A percentile compares a stretch with the other conserved stretches of the same genome.
Conservation (phyloP, 2,329 filamentous ascomycete genomes). For the Penicillium rolfsii region DNA sequence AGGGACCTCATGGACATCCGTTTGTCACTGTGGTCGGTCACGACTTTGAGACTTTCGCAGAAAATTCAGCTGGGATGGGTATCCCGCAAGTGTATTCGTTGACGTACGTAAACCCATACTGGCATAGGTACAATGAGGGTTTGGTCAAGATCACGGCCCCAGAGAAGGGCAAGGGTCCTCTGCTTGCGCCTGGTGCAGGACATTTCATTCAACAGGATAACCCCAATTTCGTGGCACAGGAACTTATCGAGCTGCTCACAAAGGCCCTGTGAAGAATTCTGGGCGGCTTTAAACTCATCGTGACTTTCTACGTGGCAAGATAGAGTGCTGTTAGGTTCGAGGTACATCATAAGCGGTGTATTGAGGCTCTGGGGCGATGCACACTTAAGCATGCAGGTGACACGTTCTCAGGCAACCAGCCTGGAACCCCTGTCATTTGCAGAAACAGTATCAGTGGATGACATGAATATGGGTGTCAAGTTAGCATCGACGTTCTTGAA, state of each 20-base stretch:
- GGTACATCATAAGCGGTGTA: neutral
- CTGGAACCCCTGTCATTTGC: neutral
- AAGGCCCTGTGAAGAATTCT: slow-evolving; percentile 11
- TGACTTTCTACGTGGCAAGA: neutral
- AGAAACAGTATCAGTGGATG: neutral
- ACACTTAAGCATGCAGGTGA: neutral
- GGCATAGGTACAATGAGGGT: slow-evolving; percentile 59
- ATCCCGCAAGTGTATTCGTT: slow-evolving; percentile 48
- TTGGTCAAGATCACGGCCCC: slow-evolving; percentile 50
- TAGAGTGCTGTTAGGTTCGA: neutral
- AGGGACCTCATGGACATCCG: slow-evolving; percentile 43
- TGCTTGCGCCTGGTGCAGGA: slow-evolving; percentile 55
- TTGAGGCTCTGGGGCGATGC: neutral
- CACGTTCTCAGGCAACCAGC: neutral
- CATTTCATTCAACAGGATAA: slow-evolving; percentile 62
- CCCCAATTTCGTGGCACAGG: slow-evolving; percentile 50
- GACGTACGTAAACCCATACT: slow-evolving; percentile 58
- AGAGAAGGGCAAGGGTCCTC: slow-evolving; percentile 47
- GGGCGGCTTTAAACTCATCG: neutral
- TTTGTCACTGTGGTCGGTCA: slow-evolving; percentile 58
- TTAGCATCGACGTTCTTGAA: neutral
- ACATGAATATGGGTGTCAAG: neutral
- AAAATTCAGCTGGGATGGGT: slow-evolving; percentile 46
- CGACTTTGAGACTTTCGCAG: slow-evolving; percentile 57
- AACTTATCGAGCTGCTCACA: slow-evolving; percentile 28